Percentiles rank a stretch among this genome's conserved stretches.
Conservation (phyloP, 805 yeast genomes). For the Candida pini region DNA sequence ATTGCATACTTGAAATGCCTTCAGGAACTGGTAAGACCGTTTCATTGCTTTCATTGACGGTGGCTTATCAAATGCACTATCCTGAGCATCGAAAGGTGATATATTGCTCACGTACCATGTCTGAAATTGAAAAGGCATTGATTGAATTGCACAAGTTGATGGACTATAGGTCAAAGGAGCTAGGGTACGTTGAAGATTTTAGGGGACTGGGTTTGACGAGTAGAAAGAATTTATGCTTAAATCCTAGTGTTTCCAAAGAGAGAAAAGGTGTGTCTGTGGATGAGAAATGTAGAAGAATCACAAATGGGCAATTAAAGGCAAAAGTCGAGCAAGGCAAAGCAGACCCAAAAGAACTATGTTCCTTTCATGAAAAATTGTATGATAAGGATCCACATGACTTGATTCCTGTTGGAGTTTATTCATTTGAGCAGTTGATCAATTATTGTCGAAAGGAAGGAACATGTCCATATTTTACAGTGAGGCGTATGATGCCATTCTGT, state of each 20-base stretch:
- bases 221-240: constrained; percentile 90
- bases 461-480: constrained; percentile 95
- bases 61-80: constrained; percentile 90
- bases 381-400: constrained; percentile 83
- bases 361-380: constrained; percentile 85
- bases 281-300: constrained; percentile 91
- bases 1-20: constrained; percentile 97
- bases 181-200: constrained; percentile 86
- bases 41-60: constrained; percentile 81
- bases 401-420: constrained; percentile 89
- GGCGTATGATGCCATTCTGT: constrained; percentile 95
- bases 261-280: constrained; percentile 90
- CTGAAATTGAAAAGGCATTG: constrained; percentile 95
- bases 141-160: constrained; percentile 84
- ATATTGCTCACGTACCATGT: constrained; percentile 99
- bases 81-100: constrained; percentile 93
- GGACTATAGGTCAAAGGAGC: constrained; percentile 77
- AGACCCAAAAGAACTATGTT: constrained; percentile 61
- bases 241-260: constrained; percentile 82
- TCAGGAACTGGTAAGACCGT: constrained; percentile 99
- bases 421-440: constrained; percentile 76
- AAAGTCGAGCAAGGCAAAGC: constrained; percentile 56
- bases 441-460: constrained; percentile 76
- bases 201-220: constrained; percentile 91
- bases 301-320: constrained; percentile 81